Conservation (phyloP, 768 basidiomycete genomes). For the Glaciozyma antarctica region DNA sequence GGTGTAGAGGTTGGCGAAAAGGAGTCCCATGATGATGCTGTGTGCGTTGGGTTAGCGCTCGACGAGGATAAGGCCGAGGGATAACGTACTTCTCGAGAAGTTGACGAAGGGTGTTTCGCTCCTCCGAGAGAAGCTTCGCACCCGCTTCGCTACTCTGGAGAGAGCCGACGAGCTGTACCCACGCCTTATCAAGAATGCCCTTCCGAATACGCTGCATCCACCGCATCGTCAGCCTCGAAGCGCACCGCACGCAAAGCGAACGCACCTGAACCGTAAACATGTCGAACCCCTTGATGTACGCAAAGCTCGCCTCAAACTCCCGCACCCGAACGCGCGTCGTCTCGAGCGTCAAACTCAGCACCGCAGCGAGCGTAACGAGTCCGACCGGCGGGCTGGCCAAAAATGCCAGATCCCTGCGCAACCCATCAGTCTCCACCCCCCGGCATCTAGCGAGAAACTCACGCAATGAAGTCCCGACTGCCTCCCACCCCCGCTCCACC, state of each 20-base stretch:
- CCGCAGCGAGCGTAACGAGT: background rate
- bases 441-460: background rate
- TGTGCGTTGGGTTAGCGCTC: background rate
- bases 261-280: conserved; percentile 10
- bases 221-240: background rate
- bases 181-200: conserved; percentile 14
- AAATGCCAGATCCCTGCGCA: conserved; percentile 6
- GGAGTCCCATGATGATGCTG: conserved; percentile 24
- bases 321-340: background rate
- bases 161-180: background rate
- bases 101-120: conserved; percentile 6
- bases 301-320: conserved; percentile 7
- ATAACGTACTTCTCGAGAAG: conserved; percentile 24
- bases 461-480: background rate
- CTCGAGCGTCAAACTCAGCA: background rate
- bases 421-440: background rate
- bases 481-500: background rate
- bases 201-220: conserved; percentile 6
- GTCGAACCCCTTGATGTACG: conserved; percentile 17
- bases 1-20: conserved; percentile 17
- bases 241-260: too few species aligned
- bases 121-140: background rate
- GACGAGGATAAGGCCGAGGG: background rate
- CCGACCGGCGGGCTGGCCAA: background rate
- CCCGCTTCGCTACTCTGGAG: background rate